Base-by-base conservation (phyloP, 441 rosid species). In the Euphorbia schlechtendalii region DNA sequence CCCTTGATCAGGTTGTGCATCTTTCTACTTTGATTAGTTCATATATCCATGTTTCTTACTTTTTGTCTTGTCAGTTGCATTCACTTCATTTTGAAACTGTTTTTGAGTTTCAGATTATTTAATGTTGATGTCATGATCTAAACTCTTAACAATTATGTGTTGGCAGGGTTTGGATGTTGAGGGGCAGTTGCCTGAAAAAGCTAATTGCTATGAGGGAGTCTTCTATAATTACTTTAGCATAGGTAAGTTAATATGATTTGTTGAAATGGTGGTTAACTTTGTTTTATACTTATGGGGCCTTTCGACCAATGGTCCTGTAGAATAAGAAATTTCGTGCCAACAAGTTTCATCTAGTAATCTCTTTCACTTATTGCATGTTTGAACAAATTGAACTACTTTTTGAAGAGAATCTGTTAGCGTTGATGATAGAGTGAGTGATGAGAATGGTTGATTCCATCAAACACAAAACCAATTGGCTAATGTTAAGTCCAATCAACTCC, bases 161-260 rank as follows among this genome's bases (percentile, higher is more conserved):
- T n/a, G n/a, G n/a, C 68, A 89, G 97, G 80, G 78, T 75, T 78
- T 90, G 76, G 78, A 74, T 64, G 77, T 77, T 68, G 91, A 81
- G 15, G 97, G 91, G 72, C 70, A 64, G 63, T 48, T 79, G 73
- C 96, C 87, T 46, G 92, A 84, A 73, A 77, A 77, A 55, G 57
- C 65, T 24, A 80, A 70, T 54, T 82, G 81, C 68, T 85, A 89
- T 64, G 93, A 81, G 75, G 98, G 99, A 75, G 92, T 89, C 40
- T 94, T 90, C 68, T 91, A 89, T 73, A 91, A 89, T 77, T 94
- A 90, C 81, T 90, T 84, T 74, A 91, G 99, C 73, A 80, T 94
- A 75, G 97, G 96, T 88, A 75, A 59, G 66, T 12, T n/a, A n/a
- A n/a, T n/a, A n/a, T n/a, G n/a, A n/a, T n/a, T 63, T 62, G 20